phyloP scores from a whole-genome alignment of 345 rosid genomes.

The Pistacia atlantica region DNA sequence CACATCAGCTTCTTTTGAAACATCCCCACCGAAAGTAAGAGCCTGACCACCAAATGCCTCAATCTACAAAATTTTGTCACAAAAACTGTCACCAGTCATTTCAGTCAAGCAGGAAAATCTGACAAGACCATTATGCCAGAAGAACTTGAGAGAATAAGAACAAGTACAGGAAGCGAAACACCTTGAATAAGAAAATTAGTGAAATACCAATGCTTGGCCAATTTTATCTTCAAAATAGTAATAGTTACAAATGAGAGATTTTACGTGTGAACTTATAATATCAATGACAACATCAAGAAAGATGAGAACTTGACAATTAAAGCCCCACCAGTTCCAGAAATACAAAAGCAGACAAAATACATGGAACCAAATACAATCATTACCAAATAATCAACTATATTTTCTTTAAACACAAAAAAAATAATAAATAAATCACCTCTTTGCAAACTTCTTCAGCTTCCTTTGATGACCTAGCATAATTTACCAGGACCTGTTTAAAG shows the following conservation, averaged over 20 bases:
- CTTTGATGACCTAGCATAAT: constrained; percentile 89
- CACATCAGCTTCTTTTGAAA: constrained; percentile 89
- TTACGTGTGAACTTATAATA: not conserved
- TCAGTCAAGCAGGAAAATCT: constrained; percentile 14
- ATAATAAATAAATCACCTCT: constrained; percentile 45
- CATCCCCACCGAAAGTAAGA: constrained; percentile 94
- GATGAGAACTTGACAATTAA: not conserved
- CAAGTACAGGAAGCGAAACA: not conserved
- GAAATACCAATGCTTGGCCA: not conserved
- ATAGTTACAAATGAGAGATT: not conserved
- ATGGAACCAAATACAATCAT: not conserved
- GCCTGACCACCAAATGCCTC: constrained; percentile 92
- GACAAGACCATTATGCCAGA: not conserved
- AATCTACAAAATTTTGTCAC: constrained; percentile 52
- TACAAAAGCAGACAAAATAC: not conserved
- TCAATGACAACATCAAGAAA: not conserved
- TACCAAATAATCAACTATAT: not conserved
- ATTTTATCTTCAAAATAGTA: not conserved
- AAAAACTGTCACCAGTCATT: constrained; percentile 8
- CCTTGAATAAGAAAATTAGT: not conserved
- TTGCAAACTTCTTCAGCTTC: constrained; percentile 96
- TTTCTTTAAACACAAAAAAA: not conserved
- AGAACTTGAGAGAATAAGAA: not conserved
- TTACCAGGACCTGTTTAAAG: constrained; percentile 77
- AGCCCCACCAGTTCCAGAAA: not conserved